Conservation (phyloP, 2,329 filamentous ascomycete species). For the Aspergillus udagawae region DNA sequence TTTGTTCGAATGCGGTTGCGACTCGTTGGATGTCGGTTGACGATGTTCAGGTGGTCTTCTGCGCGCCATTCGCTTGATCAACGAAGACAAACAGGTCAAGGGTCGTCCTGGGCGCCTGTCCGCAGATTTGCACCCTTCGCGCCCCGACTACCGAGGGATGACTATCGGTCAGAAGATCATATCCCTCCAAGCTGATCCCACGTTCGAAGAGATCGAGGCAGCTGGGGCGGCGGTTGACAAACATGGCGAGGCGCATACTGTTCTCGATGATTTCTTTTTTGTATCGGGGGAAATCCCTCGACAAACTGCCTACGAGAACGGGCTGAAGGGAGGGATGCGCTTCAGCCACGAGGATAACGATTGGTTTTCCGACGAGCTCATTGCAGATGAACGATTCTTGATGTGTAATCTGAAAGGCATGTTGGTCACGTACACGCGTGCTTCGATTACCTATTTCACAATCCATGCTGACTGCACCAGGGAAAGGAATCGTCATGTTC, state of each 20-base stretch:
- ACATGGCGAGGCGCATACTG: conserved; percentile 39
- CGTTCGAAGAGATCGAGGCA: conserved; percentile 44
- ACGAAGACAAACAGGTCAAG: conserved; percentile 33
- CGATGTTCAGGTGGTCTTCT: conserved; percentile 44
- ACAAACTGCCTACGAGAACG: conserved; percentile 47
- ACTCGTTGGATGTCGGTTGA: neutral
- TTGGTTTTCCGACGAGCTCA: conserved; percentile 49
- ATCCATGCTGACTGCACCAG: conserved; percentile 22
- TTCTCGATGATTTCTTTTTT: conserved; percentile 50
- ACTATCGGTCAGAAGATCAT: conserved; percentile 39
- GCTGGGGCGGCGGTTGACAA: conserved; percentile 42
- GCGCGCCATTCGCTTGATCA: conserved; percentile 48
- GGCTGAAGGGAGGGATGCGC: conserved; percentile 44
- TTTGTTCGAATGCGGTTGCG: conserved; percentile 11
- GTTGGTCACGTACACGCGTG: neutral
- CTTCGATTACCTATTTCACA: neutral
- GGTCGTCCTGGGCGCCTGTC: conserved; percentile 26
- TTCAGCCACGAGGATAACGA: conserved; percentile 36
- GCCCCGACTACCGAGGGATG: conserved; percentile 50
- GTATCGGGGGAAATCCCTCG: conserved; percentile 54
- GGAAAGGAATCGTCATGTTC: conserved; percentile 52
- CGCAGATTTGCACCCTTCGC: conserved; percentile 51
- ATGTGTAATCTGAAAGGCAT: conserved; percentile 51
- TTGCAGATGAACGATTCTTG: conserved; percentile 52
- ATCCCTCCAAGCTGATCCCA: conserved; percentile 52